These are phyloP conservation scores for Debaryomyces maramus DNA, from an alignment of 805 yeast species.

Conservation along the genomic window DNA sequence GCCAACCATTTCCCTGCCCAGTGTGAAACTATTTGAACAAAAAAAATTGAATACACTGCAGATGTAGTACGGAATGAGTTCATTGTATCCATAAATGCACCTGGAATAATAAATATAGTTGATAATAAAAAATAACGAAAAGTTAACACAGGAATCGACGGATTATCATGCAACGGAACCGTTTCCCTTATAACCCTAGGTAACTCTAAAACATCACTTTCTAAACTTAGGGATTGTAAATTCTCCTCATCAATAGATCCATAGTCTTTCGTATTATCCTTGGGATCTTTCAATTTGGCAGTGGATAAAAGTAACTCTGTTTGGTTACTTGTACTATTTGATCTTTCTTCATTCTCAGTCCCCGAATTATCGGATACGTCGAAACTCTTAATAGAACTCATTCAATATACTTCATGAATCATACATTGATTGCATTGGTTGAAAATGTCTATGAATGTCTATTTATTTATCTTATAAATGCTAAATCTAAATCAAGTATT, in stretches of 20 bases:
- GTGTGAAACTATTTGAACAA: slow-evolving; percentile 51
- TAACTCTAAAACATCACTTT: slow-evolving; percentile 24
- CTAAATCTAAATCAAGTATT: neutral
- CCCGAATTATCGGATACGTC: too few species aligned
- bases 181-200: slow-evolving; percentile 35
- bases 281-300: neutral
- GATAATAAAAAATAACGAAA: slow-evolving; percentile 36
- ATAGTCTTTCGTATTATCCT: neutral
- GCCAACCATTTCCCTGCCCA: slow-evolving; percentile 51
- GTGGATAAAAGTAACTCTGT: neutral
- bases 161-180: slow-evolving; percentile 41
- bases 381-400: too few species aligned
- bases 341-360: too few species aligned
- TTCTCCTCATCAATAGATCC: slow-evolving; percentile 5
- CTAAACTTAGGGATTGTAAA: slow-evolving; percentile 2
- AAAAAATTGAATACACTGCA: slow-evolving; percentile 52
- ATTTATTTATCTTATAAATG: neutral
- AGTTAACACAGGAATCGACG: slow-evolving; percentile 37
- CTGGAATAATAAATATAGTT: slow-evolving; percentile 37
- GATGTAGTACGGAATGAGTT: slow-evolving; percentile 45
- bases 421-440: too few species aligned
- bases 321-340: too few species aligned
- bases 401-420: too few species aligned
- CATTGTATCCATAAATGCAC: slow-evolving; percentile 44
- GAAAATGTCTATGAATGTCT: neutral